Conservation (phyloP, 2,329 filamentous ascomycete genomes). For the Alternaria sp. region DNA sequence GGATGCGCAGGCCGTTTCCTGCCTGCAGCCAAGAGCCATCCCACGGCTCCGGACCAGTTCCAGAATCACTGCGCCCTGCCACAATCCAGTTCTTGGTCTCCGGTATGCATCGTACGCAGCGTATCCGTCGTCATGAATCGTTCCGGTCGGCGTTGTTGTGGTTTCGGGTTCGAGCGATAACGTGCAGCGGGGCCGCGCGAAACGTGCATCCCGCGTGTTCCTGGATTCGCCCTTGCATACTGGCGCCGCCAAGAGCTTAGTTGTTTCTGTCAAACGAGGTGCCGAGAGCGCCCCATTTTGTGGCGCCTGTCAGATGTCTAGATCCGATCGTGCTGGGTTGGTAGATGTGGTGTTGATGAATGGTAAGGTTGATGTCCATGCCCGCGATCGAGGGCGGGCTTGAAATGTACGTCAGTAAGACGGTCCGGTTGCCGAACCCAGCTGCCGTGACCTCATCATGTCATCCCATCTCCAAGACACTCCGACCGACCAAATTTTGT, state of each 20-base stretch:
- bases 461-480: neutral
- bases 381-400: neutral
- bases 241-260: constrained; percentile 29
- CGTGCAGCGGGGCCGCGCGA: constrained; percentile 22
- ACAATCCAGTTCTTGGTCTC: constrained; percentile 7
- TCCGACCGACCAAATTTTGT: neutral
- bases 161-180: constrained; percentile 9
- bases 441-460: neutral
- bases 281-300: constrained; percentile 15
- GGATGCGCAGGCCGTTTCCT: constrained; percentile 22
- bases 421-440: neutral
- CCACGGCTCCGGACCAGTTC: constrained; percentile 5
- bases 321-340: constrained; percentile 6
- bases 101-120: constrained; percentile 12
- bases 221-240: constrained; percentile 16
- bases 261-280: constrained; percentile 28
- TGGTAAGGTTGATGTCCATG: constrained; percentile 3
- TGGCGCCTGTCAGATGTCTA: constrained; percentile 22
- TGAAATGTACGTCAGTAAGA: neutral
- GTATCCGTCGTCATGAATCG: constrained; percentile 1
- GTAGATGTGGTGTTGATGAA: constrained; percentile 6
- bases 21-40: constrained; percentile 23
- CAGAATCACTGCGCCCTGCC: constrained; percentile 11
- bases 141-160: constrained; percentile 8
- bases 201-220: constrained; percentile 26